These are phyloP conservation scores for Scedosporium boydii DNA, from an alignment of 2,329 filamentous ascomycete genomes.

Conservation along the genomic window DNA sequence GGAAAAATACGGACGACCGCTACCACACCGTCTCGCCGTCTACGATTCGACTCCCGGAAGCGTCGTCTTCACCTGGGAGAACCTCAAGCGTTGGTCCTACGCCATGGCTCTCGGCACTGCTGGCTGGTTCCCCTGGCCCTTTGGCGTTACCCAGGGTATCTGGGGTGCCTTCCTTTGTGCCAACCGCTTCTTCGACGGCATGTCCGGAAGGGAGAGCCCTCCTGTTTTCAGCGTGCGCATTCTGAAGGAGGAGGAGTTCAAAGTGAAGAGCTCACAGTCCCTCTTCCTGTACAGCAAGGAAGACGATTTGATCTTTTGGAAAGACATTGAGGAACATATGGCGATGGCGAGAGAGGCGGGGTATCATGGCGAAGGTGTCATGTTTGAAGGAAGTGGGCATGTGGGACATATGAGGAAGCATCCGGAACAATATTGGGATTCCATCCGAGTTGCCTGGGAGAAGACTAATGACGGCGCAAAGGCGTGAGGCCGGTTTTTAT, in stretches of 20 bases:
- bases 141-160: conserved; percentile 32
- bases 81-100: conserved; percentile 28
- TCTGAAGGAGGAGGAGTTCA: conserved; percentile 26
- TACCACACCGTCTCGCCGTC: conserved; percentile 38
- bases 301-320: conserved; percentile 45
- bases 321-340: conserved; percentile 47
- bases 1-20: conserved; percentile 21
- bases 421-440: conserved; percentile 46
- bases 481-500: not conserved
- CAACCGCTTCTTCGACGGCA: conserved; percentile 20
- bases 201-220: conserved; percentile 28
- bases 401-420: conserved; percentile 52
- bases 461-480: not conserved
- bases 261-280: conserved; percentile 28
- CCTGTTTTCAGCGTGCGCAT: conserved; percentile 25
- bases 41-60: conserved; percentile 45
- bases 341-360: conserved; percentile 36
- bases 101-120: conserved; percentile 42
- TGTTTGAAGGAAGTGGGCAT: conserved; percentile 50
- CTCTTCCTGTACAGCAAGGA: conserved; percentile 50
- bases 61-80: conserved; percentile 27
- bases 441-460: conserved; percentile 7
- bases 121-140: conserved; percentile 36
- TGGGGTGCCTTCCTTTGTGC: conserved; percentile 32
- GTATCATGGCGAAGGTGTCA: conserved; percentile 36